phyloP scores from a whole-genome alignment of 345 rosid genomes.

The Trapa incisa region DNA sequence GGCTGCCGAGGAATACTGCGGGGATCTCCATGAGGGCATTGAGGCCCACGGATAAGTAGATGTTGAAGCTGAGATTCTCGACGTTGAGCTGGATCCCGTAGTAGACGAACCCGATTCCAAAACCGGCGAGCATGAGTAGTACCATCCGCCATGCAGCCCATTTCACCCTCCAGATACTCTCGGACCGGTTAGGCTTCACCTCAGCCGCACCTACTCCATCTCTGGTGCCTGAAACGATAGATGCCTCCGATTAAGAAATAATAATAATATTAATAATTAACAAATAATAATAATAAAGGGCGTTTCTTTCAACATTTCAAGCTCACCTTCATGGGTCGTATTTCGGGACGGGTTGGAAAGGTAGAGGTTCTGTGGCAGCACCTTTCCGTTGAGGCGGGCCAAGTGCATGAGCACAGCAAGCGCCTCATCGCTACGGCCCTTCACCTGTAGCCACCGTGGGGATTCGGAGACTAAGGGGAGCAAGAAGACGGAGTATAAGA shows the following conservation, averaged over 20 bases:
- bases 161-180: constrained; percentile 41
- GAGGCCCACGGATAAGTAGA: constrained; percentile 41
- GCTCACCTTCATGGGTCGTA: neutral
- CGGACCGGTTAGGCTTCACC: constrained; percentile 1
- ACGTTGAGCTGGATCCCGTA: constrained; percentile 65
- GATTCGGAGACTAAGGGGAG: constrained; percentile 55
- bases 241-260: too few species aligned
- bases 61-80: constrained; percentile 54
- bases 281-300: too few species aligned
- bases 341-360: constrained; percentile 20
- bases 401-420: constrained; percentile 31
- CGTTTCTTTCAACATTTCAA: too few species aligned
- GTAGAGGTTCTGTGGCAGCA: constrained; percentile 27
- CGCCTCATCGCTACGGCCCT: constrained; percentile 43
- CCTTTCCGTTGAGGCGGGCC: constrained; percentile 39
- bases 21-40: constrained; percentile 75
- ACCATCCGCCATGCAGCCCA: constrained; percentile 60
- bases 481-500: constrained; percentile 27
- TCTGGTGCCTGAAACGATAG: neutral
- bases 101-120: constrained; percentile 60
- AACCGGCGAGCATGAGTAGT: constrained; percentile 40
- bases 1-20: constrained; percentile 38
- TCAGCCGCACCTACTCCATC: neutral
- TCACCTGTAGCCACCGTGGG: constrained; percentile 61
- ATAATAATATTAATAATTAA: too few species aligned